These are phyloP conservation scores for Aspergillus pseudoviridinutans DNA, from an alignment of 2,329 filamentous ascomycete genomes.

Conservation along the genomic window DNA sequence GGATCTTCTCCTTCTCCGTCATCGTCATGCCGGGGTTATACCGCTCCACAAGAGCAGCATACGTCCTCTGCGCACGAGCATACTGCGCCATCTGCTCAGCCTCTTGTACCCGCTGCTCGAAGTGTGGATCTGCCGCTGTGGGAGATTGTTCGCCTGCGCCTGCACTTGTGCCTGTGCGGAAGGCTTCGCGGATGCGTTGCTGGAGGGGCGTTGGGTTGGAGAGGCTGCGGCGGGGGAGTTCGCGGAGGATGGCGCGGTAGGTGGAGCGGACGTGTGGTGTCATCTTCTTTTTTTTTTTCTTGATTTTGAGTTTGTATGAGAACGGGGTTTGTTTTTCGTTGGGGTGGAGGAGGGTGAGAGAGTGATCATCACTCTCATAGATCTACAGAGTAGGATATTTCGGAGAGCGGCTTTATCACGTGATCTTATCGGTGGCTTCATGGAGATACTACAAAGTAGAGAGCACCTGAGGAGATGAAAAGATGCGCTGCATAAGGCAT, in stretches of 20 bases:
- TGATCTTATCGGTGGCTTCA: neutral
- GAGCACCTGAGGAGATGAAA: neutral
- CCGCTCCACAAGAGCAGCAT: constrained; percentile 75
- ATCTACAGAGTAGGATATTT: too few relatives aligned
- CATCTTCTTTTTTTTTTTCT: constrained; percentile 13
- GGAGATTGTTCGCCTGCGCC: constrained; percentile 23
- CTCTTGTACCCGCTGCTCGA: constrained; percentile 41
- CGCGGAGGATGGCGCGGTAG: constrained; percentile 84
- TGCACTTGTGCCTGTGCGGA: constrained; percentile 42
- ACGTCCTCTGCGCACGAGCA: constrained; percentile 78
- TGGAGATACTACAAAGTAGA: neutral
- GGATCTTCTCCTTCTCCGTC: constrained; percentile 76
- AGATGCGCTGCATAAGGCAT: neutral
- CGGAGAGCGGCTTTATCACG: neutral
- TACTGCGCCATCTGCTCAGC: constrained; percentile 79
- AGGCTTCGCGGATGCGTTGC: constrained; percentile 61
- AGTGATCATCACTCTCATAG: neutral
- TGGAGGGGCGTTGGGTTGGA: constrained; percentile 66
- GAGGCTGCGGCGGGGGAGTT: constrained; percentile 70
- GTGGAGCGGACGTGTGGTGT: constrained; percentile 60
- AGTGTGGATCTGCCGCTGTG: constrained; percentile 10
- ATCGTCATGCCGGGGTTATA: constrained; percentile 93
- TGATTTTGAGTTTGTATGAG: neutral
- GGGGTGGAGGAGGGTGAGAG: neutral
- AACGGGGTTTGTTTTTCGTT: neutral